Conservation (phyloP, 345 rosid genomes). For the Ailanthus altissimus region DNA sequence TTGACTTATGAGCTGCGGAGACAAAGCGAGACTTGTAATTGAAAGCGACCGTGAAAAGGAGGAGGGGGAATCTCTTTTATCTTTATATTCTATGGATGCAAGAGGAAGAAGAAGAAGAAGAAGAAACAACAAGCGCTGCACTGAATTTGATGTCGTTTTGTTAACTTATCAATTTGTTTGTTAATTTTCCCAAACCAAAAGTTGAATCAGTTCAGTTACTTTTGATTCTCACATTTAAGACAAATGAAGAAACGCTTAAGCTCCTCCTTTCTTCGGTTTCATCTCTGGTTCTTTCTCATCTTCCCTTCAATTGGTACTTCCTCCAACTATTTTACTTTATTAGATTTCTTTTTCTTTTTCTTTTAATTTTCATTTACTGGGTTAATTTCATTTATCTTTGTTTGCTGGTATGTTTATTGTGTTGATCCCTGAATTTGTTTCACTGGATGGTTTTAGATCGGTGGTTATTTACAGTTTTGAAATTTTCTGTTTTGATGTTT, state of each 20-base stretch:
- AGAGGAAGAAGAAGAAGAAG: slow-evolving; percentile 27
- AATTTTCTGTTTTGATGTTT: slow-evolving; percentile 14
- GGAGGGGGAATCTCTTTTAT: slow-evolving; percentile 33
- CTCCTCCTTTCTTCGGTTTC: slow-evolving; percentile 19
- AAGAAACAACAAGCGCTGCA: slow-evolving; percentile 12
- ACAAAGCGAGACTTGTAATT: not conserved
- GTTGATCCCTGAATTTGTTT: slow-evolving; percentile 21
- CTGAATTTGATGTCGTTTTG: slow-evolving; percentile 23
- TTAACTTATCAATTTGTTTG: no score
- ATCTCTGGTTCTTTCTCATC: slow-evolving; percentile 40
- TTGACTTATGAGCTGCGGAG: not conserved
- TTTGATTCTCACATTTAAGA: slow-evolving; percentile 23
- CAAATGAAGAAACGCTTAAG: slow-evolving; percentile 41
- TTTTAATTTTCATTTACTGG: not conserved
- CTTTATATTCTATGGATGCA: slow-evolving; percentile 11
- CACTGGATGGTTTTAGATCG: slow-evolving; percentile 20
- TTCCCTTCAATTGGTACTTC: slow-evolving; percentile 57
- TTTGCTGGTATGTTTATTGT: slow-evolving; percentile 16
- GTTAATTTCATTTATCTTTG: not conserved
- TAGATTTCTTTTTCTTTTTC: not conserved
- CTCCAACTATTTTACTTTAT: not conserved
- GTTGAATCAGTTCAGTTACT: slow-evolving; percentile 13
- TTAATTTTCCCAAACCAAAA: not conserved
- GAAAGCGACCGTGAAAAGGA: not conserved
- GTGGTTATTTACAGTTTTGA: not conserved